Evolutionary conservation across 2,329 filamentous ascomycete species (phyloP), one percentile per base, ranked within the genome.

Genomic region (Colletotrichum tamarilloi): DNA sequence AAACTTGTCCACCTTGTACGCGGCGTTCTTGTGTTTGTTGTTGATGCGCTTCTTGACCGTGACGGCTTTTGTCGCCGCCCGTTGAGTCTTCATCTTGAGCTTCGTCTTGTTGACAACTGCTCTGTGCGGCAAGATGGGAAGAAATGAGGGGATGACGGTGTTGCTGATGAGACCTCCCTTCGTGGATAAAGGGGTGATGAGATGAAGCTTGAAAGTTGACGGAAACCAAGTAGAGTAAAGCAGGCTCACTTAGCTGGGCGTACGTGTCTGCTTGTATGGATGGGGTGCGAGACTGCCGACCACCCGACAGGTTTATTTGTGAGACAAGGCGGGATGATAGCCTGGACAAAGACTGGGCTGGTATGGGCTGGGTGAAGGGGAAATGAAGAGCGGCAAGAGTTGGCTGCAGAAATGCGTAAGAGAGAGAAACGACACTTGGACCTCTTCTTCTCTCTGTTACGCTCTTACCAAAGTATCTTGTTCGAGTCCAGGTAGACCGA

Each of bases 1-100:
- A 49, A 82, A 81, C 68, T 83, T 78, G 69, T 84, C 82, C 66
- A 83, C 79, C 63, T 80, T 77, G 67, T 57, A 73, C 28, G 67
- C 56, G 24, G 35, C 55, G 35, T 56, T 11, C 71, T 81, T 80
- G 56, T 78, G 76, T 70, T 82, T 82, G 67, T 73, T 73, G 24
- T 73, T 71, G 11, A 30, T 55, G 76, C 79, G 78, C 74, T 79
- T 80, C 32, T 81, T 73, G 32, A 81, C 78, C 62, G 79, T 76
- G 70, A 80, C 79, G 73, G 77, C 77, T 75, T 81, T 82, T 58
- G 76, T 74, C 38, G 77, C 74, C 60, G 76, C 78, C 70, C 79
- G 76, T 70, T 81, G 80, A 12, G 78, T 76, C 72, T 80, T 80
- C 80, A 81, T 81, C 53, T 75, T 78, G 78, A 78, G n/a, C 79